Evolutionary conservation across 345 rosid genomes (phyloP), one percentile per base, ranked within the genome.

Genomic region (Euphorbia lathyris): DNA sequence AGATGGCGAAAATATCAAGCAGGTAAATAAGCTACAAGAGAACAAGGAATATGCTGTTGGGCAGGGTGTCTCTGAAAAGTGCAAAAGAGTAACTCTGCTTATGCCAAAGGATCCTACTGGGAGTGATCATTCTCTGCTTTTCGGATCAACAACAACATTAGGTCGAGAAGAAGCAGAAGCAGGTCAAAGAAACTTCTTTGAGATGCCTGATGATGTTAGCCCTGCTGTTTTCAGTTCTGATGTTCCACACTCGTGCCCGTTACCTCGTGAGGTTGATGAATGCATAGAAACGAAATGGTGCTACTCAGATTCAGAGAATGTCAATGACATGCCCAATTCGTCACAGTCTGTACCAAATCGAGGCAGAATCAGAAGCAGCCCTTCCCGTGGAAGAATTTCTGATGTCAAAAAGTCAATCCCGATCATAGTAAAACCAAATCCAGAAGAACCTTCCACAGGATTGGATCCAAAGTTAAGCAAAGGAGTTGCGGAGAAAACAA

Each of bases 401-500:
- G 85, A 81, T 20, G 79, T 42, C 5, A 75, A 58, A 66, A 82
- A 75, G 67, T 69, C 77, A n/a, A 61, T 74, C 20, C 43, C 55
- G 56, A 23, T 19, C 9, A 27, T 19, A 29, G 26, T 34, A 25
- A 58, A 19, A 55, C 55, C 69, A 74, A 55, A 32, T 56, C 63
- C 51, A 34, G 69, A 69, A 25, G 32, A 48, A 17, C 65, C 80
- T 72, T 61, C 59, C 20, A 77, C 65, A 80, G 81, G 68, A 74
- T 76, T 67, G 42, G 83, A 63, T 47, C 65, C 59, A 52, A 82
- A 83, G 66, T 67, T 42, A 7, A 71, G 68, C 65, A 83, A 79
- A 70, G 80, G 30, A 60, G 72, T 72, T 69, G 38, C 81, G 57
- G 94, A 89, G 69, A 91, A 83, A 72, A 77, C 58, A 64, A 85